Conservation (phyloP, 2,329 filamentous ascomycete genomes). For the Cordyceps farinosa region DNA sequence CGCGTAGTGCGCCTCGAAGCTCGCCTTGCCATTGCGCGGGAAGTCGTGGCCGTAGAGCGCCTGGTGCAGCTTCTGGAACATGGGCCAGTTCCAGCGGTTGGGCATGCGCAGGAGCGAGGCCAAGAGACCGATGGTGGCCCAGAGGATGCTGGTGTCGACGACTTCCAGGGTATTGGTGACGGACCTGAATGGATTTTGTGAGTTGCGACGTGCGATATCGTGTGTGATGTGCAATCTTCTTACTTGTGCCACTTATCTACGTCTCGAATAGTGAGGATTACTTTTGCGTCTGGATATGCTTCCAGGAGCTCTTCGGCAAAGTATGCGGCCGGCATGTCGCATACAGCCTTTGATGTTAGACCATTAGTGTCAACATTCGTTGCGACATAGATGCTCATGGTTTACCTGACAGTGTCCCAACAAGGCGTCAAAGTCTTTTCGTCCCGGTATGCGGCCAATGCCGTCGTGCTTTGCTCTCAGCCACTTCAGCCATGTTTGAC, state of each 20-base stretch:
- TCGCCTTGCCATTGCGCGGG: constrained; percentile 15
- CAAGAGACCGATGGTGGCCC: constrained; percentile 6
- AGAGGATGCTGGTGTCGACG: constrained; percentile 6
- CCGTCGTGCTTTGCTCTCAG: constrained; percentile 10
- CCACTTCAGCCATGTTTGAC: constrained; percentile 8
- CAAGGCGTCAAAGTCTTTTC: constrained; percentile 8
- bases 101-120: constrained; percentile 10
- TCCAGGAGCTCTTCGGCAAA: constrained; percentile 14
- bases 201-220: not conserved
- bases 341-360: not conserved
- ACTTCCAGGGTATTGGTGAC: constrained; percentile 9
- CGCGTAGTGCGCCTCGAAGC: constrained; percentile 25
- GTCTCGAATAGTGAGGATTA: constrained; percentile 13
- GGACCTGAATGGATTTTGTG: not conserved
- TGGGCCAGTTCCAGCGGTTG: constrained; percentile 15
- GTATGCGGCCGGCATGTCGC: constrained; percentile 14
- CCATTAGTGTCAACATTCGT: not conserved
- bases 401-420: constrained; percentile 9
- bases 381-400: not conserved
- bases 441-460: constrained; percentile 12
- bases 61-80: constrained; percentile 23
- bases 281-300: constrained; percentile 14
- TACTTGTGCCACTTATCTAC: constrained; percentile 13
- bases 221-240: not conserved
- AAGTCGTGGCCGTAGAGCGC: constrained; percentile 16